Evolutionary conservation across 306 rosid species (phyloP), one percentile per base, ranked within the genome.

Genomic region (Vigna trinervia): DNA sequence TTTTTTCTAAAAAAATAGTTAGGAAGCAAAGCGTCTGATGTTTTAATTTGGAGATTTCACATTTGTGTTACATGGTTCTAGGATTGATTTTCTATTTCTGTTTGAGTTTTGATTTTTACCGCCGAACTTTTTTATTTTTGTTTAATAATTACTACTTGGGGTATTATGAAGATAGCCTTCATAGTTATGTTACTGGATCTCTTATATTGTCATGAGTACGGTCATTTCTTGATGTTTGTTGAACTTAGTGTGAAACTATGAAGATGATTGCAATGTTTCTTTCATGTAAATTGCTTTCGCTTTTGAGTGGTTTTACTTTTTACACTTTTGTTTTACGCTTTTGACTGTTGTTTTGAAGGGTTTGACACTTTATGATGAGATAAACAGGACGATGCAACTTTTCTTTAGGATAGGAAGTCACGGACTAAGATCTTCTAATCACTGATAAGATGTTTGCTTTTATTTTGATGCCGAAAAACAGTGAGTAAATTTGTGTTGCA

Each of bases 371-470:
- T 34, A 1, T 8, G 39, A n/a, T 34, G 4, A 57, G 64, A 78
- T 48, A 60, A 48, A 66, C 36, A 57, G 50, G 7, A 58, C 1
- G 72, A 74, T 48, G 60, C 63, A 73, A 67, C 39, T 74, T 38
- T 17, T 36, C 12, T 41, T 39, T 41, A 39, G 6, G 11, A 39
- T 39, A 32, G 61, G 39, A 47, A 41, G 57, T 8, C 38, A 30
- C 46, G 53, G 46, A 59, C 23, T 60, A 77, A 46, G 28, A 36
- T 34, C 20, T 62, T 56, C 50, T 60, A 69, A 46, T 52, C 43
- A 26, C 43, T 4, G 83, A 86, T 47, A 61, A 59, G 86, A 83
- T 69, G 81, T 80, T 68, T 22, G 17, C 83, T 79, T 81, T 70
- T 28, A 58, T 36, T 69, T 82, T 30, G 80, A 5, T 46, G 69